Base-by-base conservation (phyloP, 2,329 filamentous ascomycete species). In the Triangularia verruculosa region DNA sequence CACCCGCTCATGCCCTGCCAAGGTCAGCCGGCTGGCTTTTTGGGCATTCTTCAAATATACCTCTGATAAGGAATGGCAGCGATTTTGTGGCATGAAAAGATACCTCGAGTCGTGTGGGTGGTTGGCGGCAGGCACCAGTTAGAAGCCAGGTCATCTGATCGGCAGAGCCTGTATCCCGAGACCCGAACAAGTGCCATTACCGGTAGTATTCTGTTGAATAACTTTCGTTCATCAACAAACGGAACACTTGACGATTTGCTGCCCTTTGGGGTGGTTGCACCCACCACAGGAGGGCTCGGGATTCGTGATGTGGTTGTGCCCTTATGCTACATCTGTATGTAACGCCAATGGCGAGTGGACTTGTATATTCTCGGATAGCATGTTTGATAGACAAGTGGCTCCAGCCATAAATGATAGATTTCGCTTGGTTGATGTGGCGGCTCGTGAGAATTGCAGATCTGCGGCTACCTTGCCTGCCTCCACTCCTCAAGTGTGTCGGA, bases 241-340 rank as follows among this genome's bases (percentile, higher is more conserved):
- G 57, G 57, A 1, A 59, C 57, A 9, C 25, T 59, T 34, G 39
- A 25, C 15, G 57, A 59, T 59, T 17, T 59, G 11, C 24, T 59
- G 11, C 34, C 51, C 27, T 43, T 59, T 34, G 57, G 57, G 1
- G 30, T 59, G 5, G 24, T 27, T 17, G 9, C 13, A 5, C 57
- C 39, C 12, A 24, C 57, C n/a, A 7, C 22, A 22, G 57, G 57
- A 13, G 30, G 24, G 4, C 11, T 24, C 34, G 20, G 22, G 17
- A 59, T 59, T 51, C 32, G 32, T 4, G 57, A 59, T 28, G 12
- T 59, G 17, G 51, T 59, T 24, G 34, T 34, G 3, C 57, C 57
- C 9, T 27, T 59, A 24, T 59, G 57, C 17, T 59, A 59, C 22
- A 28, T 59, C 25, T 59, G 51, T 51, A 22, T 58, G 8, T 58